Evolutionary conservation across 345 rosid species (phyloP), one percentile per base, ranked within the genome.

Genomic region (Populus alba): DNA sequence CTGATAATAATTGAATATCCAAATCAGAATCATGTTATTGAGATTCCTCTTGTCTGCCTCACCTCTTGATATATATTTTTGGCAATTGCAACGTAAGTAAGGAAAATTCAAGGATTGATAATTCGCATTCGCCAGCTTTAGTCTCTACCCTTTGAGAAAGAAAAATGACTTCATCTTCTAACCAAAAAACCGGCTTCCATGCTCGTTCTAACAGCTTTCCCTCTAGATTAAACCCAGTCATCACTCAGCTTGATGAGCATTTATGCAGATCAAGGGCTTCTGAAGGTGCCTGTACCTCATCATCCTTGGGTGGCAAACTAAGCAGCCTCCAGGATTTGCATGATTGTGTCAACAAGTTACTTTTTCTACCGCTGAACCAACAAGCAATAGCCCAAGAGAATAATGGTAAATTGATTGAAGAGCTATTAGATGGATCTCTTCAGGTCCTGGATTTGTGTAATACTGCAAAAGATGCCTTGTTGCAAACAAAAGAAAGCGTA

Each of bases 401-500:
- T 11, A n/a, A 23, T n/a, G 29, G 25, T 11, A 59, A 45, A 45
- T 45, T 12, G 51, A 13, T 45, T 13, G 51, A 45, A 11, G 51
- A 45, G 51, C 51, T 13, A 45, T 13, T 45, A 45, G 51, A 45
- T 45, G 17, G 51, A 45, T 45, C 51, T 45, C 51, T 45, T 45
- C 51, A 11, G 51, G 51, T 13, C 17, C 51, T 45, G 5, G 51
- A 45, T 45, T 0, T 45, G 51, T 45, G 51, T 45, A 45, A 12
- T 66, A 49, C 62, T 27, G 57, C 78, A 8, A 81, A 77, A 29
- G 85, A 82, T 80, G 51, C 76, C 78, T 75, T 77, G 75, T 43
- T 63, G 37, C 76, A 81, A 43, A 77, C 69, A 15, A 80, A 80
- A 72, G 81, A 81, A 71, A 67, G 49, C 10, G 11, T 74, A 8